Conservation (phyloP, 192 early-diverging fungal species). For the Umbelopsis isabellina region DNA sequence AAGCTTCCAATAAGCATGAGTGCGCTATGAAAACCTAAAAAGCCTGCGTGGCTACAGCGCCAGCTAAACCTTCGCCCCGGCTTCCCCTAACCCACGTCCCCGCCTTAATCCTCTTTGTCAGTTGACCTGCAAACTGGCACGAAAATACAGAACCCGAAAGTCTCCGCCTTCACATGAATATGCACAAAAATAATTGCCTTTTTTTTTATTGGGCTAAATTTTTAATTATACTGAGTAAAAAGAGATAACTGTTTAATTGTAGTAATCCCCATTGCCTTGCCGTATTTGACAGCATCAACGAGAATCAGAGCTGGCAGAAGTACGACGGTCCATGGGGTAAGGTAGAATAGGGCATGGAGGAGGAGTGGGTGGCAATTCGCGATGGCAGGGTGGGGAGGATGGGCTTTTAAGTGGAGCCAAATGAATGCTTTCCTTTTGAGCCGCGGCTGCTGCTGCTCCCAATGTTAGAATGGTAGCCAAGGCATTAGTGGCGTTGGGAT, state of each 20-base stretch:
- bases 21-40: too few relatives aligned
- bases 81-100: too few relatives aligned
- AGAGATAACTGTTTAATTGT: too few relatives aligned
- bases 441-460: constrained; percentile 22
- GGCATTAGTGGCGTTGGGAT: constrained; percentile 20
- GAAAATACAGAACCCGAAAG: too few relatives aligned
- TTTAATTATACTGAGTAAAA: not conserved
- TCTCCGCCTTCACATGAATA: too few relatives aligned
- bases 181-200: too few relatives aligned
- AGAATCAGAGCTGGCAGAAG: constrained; percentile 7
- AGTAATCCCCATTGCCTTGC: too few relatives aligned
- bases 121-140: too few relatives aligned
- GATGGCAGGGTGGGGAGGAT: constrained; percentile 8
- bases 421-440: constrained; percentile 21
- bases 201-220: not conserved
- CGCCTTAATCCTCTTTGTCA: too few relatives aligned
- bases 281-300: not conserved
- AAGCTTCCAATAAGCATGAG: too few relatives aligned
- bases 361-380: constrained; percentile 17
- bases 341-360: constrained; percentile 18
- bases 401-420: constrained; percentile 20
- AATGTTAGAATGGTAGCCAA: constrained; percentile 29
- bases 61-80: too few relatives aligned
- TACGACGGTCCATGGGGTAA: constrained; percentile 18
- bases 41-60: too few relatives aligned